These are phyloP conservation scores for Cyberlindnera suaveolens DNA, from an alignment of 805 yeast species.

Conservation along the genomic window DNA sequence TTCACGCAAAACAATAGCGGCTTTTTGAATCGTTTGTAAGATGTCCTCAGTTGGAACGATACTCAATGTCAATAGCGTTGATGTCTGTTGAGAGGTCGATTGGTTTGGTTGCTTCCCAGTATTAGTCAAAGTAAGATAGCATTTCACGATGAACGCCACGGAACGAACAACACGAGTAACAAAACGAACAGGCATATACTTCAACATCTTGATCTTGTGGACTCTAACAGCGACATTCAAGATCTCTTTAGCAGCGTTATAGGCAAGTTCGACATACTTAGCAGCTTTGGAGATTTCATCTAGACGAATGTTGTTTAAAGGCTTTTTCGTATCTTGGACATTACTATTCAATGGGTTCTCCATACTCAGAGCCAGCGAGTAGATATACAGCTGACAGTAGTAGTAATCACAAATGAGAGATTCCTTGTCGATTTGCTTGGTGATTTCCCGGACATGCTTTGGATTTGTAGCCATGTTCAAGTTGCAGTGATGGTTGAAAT, in stretches of 20 bases:
- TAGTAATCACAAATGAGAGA: constrained; percentile 75
- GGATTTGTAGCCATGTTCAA: constrained; percentile 21
- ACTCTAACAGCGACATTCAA: constrained; percentile 65
- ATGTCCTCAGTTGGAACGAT: constrained; percentile 69
- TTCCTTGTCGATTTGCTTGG: constrained; percentile 50
- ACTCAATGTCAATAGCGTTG: constrained; percentile 47
- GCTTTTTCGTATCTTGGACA: constrained; percentile 14
- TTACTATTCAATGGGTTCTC: constrained; percentile 28
- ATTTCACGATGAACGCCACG: constrained; percentile 84
- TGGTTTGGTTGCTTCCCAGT: constrained; percentile 26
- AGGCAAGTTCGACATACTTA: constrained; percentile 74
- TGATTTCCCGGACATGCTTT: constrained; percentile 28
- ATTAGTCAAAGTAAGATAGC: constrained; percentile 57
- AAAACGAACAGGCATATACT: constrained; percentile 91
- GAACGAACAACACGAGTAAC: constrained; percentile 79
- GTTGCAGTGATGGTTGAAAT: constrained; percentile 27
- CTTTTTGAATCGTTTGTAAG: constrained; percentile 55
- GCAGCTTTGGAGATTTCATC: constrained; percentile 72
- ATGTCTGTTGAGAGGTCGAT: constrained; percentile 32
- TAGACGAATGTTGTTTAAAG: constrained; percentile 37
- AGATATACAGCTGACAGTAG: constrained; percentile 78
- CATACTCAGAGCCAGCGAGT: constrained; percentile 67
- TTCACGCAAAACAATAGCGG: constrained; percentile 69
- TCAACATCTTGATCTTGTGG: constrained; percentile 54
- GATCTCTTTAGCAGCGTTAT: constrained; percentile 76